Evolutionary conservation across 73 alveolate genomes (phyloP).

Genomic region (Paramecium sexaurelia): DNA sequence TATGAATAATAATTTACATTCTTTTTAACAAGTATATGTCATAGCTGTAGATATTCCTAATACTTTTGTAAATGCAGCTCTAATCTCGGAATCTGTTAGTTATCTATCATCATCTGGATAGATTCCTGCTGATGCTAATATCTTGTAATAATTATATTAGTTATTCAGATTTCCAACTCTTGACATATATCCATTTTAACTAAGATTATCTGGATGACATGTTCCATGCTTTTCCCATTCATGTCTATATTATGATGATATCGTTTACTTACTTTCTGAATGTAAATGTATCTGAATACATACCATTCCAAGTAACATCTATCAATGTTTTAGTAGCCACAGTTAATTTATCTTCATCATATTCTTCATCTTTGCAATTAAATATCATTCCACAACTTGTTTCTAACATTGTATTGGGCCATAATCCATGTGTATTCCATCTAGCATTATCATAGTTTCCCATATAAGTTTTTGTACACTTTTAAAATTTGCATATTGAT

Average conservation of each 20-base stretch:
- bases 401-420: conserved; percentile 62
- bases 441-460: conserved; percentile 58
- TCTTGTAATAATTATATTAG: conserved; percentile 43
- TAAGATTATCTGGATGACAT: conserved; percentile 37
- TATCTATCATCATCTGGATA: conserved; percentile 37
- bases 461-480: conserved; percentile 49
- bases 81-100: neutral
- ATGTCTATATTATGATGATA: neutral
- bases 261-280: conserved; percentile 53
- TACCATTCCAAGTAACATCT: conserved; percentile 61
- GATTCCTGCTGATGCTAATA: conserved; percentile 55
- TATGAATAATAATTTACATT: neutral
- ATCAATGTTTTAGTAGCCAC: conserved; percentile 16
- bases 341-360: conserved; percentile 28
- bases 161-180: conserved; percentile 13
- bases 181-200: conserved; percentile 49
- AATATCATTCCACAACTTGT: conserved; percentile 46
- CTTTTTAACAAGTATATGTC: conserved; percentile 28
- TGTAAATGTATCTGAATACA: conserved; percentile 48
- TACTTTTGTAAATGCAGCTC: conserved; percentile 35
- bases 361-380: conserved; percentile 42
- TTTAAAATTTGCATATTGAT: conserved; percentile 57
- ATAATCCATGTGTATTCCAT: conserved; percentile 66
- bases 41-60: conserved; percentile 15
- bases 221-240: conserved; percentile 72